phyloP scores from a whole-genome alignment of 2,329 filamentous ascomycete genomes.

The Ceratocystis harringtonii region DNA sequence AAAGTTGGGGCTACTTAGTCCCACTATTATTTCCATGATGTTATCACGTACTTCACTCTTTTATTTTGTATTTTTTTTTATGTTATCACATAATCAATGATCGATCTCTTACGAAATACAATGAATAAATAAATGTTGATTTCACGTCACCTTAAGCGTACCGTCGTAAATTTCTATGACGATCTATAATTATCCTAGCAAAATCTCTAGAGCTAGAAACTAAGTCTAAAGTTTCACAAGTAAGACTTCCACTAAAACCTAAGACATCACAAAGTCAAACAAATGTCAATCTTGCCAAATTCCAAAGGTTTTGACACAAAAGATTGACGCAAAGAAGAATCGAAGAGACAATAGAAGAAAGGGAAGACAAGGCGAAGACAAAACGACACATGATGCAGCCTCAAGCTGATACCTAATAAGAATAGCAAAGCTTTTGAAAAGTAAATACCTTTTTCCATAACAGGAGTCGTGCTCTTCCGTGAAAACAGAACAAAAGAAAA shows the following conservation, averaged over 20 bases:
- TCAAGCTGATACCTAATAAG: not conserved
- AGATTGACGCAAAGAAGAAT: constrained; percentile 7
- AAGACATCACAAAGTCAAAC: not conserved
- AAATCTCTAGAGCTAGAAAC: not conserved
- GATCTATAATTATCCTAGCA: constrained; percentile 5
- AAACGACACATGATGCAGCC: constrained; percentile 1
- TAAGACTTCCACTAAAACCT: not conserved
- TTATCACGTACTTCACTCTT: too few species aligned
- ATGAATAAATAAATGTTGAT: too few species aligned
- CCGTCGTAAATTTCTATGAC: not conserved
- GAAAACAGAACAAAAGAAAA: not conserved
- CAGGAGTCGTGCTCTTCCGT: constrained; percentile 4
- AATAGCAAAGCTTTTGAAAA: constrained; percentile 6
- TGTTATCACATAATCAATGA: not conserved
- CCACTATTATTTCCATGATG: not conserved
- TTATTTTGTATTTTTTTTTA: too few species aligned
- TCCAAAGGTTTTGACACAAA: not conserved
- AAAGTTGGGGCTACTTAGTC: not conserved
- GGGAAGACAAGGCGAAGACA: constrained; percentile 2
- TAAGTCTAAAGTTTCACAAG: not conserved
- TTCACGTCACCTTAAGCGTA: too few species aligned
- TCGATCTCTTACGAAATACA: too few species aligned
- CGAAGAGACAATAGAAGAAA: constrained; percentile 2
- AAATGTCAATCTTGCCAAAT: not conserved
- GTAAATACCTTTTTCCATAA: not conserved